phyloP scores from a whole-genome alignment of 2,329 filamentous ascomycete genomes.

The Botrytis galanthina region DNA sequence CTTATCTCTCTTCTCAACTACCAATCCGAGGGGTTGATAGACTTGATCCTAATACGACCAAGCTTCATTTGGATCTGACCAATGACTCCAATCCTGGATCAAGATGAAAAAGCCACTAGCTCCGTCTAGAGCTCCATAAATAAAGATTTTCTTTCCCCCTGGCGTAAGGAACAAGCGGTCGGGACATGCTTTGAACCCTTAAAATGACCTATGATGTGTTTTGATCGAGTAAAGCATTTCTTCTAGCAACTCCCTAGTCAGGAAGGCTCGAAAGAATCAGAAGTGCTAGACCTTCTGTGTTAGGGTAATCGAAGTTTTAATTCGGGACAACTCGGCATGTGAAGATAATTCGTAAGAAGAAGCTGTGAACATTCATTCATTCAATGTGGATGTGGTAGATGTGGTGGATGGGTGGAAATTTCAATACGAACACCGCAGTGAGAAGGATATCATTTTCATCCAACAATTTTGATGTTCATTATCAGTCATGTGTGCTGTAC shows the following conservation, averaged over 20 bases:
- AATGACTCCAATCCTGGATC: background rate
- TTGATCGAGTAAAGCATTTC: constrained; percentile 16
- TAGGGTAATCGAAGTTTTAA: background rate
- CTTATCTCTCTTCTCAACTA: constrained; percentile 8
- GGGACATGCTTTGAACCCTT: background rate
- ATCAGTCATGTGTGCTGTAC: background rate
- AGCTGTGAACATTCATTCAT: background rate
- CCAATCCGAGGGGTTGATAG: background rate
- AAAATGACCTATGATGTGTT: constrained; percentile 16
- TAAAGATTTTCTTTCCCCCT: background rate
- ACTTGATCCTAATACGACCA: background rate
- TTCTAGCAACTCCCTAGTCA: background rate
- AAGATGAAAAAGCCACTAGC: background rate
- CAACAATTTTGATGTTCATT: background rate
- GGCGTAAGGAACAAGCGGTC: background rate
- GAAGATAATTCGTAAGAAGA: background rate
- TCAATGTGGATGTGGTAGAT: background rate
- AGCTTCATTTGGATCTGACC: background rate
- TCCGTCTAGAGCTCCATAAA: constrained; percentile 3
- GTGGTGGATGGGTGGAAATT: background rate
- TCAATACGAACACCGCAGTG: background rate
- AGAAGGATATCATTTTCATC: background rate
- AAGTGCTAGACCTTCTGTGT: background rate
- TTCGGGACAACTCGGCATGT: background rate
- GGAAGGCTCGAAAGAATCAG: background rate